phyloP scores from a whole-genome alignment of 352 stramenopile species.

The Pythium guiyangense region DNA sequence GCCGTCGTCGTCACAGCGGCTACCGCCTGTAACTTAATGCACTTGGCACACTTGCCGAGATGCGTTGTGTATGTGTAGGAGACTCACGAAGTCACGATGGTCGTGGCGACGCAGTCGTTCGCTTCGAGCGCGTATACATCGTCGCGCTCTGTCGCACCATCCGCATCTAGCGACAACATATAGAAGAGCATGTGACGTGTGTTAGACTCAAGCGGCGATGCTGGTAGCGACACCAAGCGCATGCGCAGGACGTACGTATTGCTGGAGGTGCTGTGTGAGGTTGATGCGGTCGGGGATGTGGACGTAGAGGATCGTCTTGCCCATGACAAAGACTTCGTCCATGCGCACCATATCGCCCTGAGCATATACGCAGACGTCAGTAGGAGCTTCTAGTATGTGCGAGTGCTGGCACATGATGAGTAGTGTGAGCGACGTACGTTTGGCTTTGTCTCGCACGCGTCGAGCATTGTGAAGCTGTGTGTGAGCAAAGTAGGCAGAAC shows the following conservation, averaged over 20 bases:
- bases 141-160: slow-evolving; percentile 76
- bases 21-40: slow-evolving; percentile 55
- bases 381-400: neutral
- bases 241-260: slow-evolving; percentile 50
- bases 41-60: neutral
- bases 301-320: slow-evolving; percentile 80
- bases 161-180: slow-evolving; percentile 32
- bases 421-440: slow-evolving; percentile 26
- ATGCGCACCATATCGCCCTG: slow-evolving; percentile 56
- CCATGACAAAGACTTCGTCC: slow-evolving; percentile 88
- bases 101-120: slow-evolving; percentile 9
- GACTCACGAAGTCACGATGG: slow-evolving; percentile 4
- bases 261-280: slow-evolving; percentile 67
- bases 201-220: neutral
- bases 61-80: neutral
- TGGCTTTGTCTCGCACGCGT: slow-evolving; percentile 70
- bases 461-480: slow-evolving; percentile 62
- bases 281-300: slow-evolving; percentile 87
- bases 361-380: neutral
- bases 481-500: neutral
- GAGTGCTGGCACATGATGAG: too few species aligned
- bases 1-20: slow-evolving; percentile 29
- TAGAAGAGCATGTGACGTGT: neutral
- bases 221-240: neutral
- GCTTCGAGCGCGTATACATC: slow-evolving; percentile 80